Conservation (phyloP, 1,284 basidiomycete species). For the Fomitopsis pinicola region DNA sequence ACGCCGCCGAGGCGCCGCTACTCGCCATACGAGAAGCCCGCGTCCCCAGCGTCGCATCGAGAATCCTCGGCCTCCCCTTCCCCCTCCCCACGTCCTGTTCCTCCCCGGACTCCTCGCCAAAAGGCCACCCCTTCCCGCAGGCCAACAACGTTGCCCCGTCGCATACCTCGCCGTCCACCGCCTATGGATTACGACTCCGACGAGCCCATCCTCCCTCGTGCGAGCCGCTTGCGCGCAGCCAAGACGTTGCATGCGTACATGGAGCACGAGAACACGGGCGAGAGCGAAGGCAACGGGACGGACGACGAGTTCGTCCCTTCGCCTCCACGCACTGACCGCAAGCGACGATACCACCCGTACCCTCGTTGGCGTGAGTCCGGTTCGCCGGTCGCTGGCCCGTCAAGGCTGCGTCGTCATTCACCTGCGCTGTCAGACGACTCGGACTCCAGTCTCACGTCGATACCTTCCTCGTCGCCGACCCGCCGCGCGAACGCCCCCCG, state of each 20-base stretch:
- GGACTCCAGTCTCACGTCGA: not conserved
- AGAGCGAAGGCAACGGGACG: not conserved
- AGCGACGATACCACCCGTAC: not conserved
- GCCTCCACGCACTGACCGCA: not conserved
- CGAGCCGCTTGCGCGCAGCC: not conserved
- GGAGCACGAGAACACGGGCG: not conserved
- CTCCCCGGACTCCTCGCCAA: not conserved
- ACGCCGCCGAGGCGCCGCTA: not conserved
- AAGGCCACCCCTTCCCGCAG: not conserved
- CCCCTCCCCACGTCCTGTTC: not conserved
- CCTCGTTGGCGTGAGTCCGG: not conserved
- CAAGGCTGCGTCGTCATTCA: not conserved
- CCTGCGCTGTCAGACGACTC: not conserved
- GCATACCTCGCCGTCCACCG: not conserved
- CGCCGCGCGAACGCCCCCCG: not conserved
- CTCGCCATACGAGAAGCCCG: not conserved
- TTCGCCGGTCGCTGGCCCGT: not conserved
- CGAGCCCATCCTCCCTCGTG: not conserved
- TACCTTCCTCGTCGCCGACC: not conserved
- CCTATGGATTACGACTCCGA: not conserved
- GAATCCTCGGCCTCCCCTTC: not conserved
- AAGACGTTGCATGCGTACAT: not conserved
- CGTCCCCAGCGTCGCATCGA: not conserved
- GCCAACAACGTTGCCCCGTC: not conserved
- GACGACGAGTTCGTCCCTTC: conserved; percentile 1